Percentiles rank a stretch among this genome's conserved stretches.
Evolutionary conservation across 257 asterid genomes (phyloP).

Genomic region (Catharanthus roseus): DNA sequence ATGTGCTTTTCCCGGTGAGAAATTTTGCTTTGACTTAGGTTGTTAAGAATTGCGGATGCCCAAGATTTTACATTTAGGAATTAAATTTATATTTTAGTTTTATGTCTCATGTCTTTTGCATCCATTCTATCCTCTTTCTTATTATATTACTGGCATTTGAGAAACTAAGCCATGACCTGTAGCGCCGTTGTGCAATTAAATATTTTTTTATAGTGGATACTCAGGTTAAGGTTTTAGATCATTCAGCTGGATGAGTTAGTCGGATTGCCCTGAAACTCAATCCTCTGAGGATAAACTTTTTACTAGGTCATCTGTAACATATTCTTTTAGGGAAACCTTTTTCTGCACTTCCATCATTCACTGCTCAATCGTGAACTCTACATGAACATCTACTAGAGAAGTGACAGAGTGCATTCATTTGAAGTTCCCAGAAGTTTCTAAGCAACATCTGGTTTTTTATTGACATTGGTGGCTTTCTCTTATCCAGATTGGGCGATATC

Average conservation of each 20-base stretch:
- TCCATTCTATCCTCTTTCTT: neutral
- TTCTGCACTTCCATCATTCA: too few relatives aligned
- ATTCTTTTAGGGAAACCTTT: too few relatives aligned
- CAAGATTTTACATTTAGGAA: neutral
- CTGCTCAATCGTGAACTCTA: too few relatives aligned
- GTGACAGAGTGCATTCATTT: too few relatives aligned
- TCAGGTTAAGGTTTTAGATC: neutral
- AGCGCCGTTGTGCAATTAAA: neutral
- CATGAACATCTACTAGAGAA: too few relatives aligned
- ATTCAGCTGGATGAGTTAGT: neutral
- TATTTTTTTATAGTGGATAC: neutral
- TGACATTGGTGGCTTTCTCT: neutral
- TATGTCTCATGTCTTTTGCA: neutral
- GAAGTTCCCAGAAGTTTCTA: too few relatives aligned
- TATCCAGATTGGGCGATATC: slow-evolving; percentile 71
- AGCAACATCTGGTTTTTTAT: neutral
- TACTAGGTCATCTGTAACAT: too few relatives aligned
- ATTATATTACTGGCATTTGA: too few relatives aligned
- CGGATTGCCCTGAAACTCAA: too few relatives aligned
- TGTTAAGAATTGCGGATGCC: neutral
- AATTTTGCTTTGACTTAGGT: neutral
- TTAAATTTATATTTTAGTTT: neutral
- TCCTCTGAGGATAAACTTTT: too few relatives aligned
- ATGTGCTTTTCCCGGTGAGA: slow-evolving; percentile 91
- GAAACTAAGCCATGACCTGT: too few relatives aligned